phyloP scores from a whole-genome alignment of 306 rosid species.

The Vicia villosa region DNA sequence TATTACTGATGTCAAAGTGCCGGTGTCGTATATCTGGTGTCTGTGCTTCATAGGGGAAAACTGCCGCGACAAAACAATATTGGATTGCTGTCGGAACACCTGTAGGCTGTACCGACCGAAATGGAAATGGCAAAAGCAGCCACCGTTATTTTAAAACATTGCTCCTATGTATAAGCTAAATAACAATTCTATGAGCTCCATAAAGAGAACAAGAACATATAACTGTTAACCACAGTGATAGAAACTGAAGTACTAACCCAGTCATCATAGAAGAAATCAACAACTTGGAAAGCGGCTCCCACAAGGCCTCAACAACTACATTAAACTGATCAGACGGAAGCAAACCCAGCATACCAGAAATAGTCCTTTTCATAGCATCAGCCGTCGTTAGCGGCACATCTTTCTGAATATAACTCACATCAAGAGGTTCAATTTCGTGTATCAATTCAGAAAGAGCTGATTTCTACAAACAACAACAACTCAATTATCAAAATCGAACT shows the following conservation, averaged over 20 bases:
- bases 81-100: no score
- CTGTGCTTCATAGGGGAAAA: no score
- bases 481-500: conserved; percentile 24
- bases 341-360: conserved; percentile 94
- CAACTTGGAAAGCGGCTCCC: conserved; percentile 91
- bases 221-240: background rate
- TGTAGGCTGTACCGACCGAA: no score
- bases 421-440: conserved; percentile 94
- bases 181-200: background rate
- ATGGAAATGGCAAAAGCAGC: no score
- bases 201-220: background rate
- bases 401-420: conserved; percentile 79
- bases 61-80: no score
- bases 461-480: conserved; percentile 48
- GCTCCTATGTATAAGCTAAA: background rate
- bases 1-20: no score
- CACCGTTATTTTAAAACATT: no score
- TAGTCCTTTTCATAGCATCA: conserved; percentile 94
- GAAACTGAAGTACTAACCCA: conserved; percentile 49
- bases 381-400: conserved; percentile 83
- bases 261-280: conserved; percentile 94
- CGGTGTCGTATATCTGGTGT: no score
- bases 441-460: conserved; percentile 68
- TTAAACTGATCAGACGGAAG: conserved; percentile 92
- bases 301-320: conserved; percentile 83